Evolutionary conservation across 176 grass and related monocot genomes (phyloP), one percentile per base, ranked within the genome.

Genomic region (Carex myosuroides): DNA sequence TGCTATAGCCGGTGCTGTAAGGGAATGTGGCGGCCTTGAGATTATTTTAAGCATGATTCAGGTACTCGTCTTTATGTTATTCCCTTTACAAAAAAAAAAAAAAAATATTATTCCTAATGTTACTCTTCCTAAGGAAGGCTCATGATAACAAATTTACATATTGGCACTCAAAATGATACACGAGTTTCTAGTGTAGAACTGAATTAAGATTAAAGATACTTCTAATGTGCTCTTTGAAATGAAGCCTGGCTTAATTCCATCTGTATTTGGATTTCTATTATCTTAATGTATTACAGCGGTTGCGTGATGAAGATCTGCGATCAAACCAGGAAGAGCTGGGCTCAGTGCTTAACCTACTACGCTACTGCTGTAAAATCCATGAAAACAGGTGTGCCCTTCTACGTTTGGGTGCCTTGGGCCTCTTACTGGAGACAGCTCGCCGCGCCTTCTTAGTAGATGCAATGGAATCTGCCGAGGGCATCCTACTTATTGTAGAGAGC

Each of bases 11-110:
- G 95, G 95, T 68, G 95, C 88, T 80, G 95, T 98, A 64, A 88
- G 91, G 88, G 95, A 98, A 87, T 98, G 88, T 26, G 95, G 91
- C 11, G 95, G 95, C 61, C 95, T 98, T 88, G 91, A 95, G 86
- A 93, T 93, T 86, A 94, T 98, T 85, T 80, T 98, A 86, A 91
- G 91, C 85, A 98, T 98, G 92, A 98, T 98, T 69, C 92, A 98
- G 90, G 95, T 98, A 86, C 44, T 57, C 81, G 32, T 26, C 58
- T 59, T 90, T 60, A 54, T 0, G 61, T 64, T 53, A 8, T 57
- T 68, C n/a, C 56, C n/a, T 35, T 8, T 21, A 63, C 30, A 30
- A 18, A 60, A 13, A 53, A 73, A 71, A 73, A 71, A 67, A 67
- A 42, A 44, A 42, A 5, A 13, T 8, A 42, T 42, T 42, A 21